Base-by-base conservation (phyloP, 2,329 filamentous ascomycete species). In the Nemania sp. region DNA sequence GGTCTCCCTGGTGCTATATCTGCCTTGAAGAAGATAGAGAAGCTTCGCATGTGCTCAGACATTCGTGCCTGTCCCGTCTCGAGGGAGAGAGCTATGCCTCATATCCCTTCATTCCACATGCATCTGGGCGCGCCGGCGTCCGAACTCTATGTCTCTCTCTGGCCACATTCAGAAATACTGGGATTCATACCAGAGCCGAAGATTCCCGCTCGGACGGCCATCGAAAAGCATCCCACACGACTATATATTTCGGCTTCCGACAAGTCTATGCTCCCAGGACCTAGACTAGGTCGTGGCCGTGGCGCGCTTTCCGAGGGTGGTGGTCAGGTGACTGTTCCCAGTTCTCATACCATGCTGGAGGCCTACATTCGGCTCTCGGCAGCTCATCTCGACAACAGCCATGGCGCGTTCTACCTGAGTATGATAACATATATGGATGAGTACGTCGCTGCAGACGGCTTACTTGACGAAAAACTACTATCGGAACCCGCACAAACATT, bases 101-200 rank as follows among this genome's bases (percentile, higher is more conserved):
- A 11, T 36, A 24, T 46, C n/a, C 43, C 43, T 5, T 22, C 17
- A 46, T 46, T 46, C 19, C 43, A 46, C 17, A 46, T 46, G 43
- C 43, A 46, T 36, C 11, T 46, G n/a, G 43, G 43, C 43, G 24
- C 26, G 30, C 17, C 43, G 24, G n/a, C n/a, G 5, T 22, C 43
- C 28, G 30, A 22, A 20, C 7, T 46, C 43, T 46, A 46, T 34
- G 43, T 46, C 43, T 20, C 28, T 15, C 43, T 46, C 23, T 46
- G 43, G 43, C 30, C 28, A 15, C 43, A 46, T 22, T 46, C 43
- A 15, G 7, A 22, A 34, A 22, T 46, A 8, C 43, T 46, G 15
- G 28, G 26, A 22, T 46, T 36, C 43, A 17, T 23, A 15, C 43
- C 43, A 34, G 43, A 46, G 28, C 7, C 30, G n/a, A 46, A 46